Evolutionary conservation across 495 filamentous ascomycete species (phyloP), one percentile per base, ranked within the genome.

Genomic region (Entonaema liquescens): DNA sequence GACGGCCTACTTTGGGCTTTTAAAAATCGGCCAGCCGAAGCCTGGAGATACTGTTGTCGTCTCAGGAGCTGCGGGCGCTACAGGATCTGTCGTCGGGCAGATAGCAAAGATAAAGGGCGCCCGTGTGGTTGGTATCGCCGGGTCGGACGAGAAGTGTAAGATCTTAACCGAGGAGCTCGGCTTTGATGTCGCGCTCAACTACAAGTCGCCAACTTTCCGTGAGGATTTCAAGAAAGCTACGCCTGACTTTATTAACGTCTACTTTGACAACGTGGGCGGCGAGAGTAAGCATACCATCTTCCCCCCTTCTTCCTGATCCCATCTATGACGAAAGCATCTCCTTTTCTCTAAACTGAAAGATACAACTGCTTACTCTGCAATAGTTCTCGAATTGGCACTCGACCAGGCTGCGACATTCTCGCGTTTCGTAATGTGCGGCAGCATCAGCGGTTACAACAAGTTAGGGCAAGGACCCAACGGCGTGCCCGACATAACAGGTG

Each of bases 1-100:
- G 59, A 90, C 90, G 1, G 90, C 90, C 0, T 93, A 91, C 77
- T 89, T 89, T 67, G 90, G 90, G 31, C 83, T 92, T 74, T 67
- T 84, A 35, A 80, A 88, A 49, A 81, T 91, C 49, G 90, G 84
- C 8, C 65, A 86, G 44, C 84, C 88, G 9, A 82, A 86, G 52
- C 62, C 79, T 0, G 87, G 86, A 5, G 88, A 92, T 57, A 87
- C 88, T 4, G 88, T 92, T 6, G 89, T 92, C 12, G 85, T 91
- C 0, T 89, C 87, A 21, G 89, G 88, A 1, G 90, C 90, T 3
- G 91, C 91, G 4, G 90, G 90, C 9, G 90, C 90, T 0, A 92
- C 89, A 8, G 91, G 90, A 0, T 87, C 84, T 67, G 83, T 91
- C 1, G 90, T 83, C 12, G 90, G 89, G 3, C 91, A 93, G 79